Percentiles rank a stretch among this genome's conserved stretches.
phyloP scores from a whole-genome alignment of 1,139 yeast genomes.

The Suhomyces choctaworum region DNA sequence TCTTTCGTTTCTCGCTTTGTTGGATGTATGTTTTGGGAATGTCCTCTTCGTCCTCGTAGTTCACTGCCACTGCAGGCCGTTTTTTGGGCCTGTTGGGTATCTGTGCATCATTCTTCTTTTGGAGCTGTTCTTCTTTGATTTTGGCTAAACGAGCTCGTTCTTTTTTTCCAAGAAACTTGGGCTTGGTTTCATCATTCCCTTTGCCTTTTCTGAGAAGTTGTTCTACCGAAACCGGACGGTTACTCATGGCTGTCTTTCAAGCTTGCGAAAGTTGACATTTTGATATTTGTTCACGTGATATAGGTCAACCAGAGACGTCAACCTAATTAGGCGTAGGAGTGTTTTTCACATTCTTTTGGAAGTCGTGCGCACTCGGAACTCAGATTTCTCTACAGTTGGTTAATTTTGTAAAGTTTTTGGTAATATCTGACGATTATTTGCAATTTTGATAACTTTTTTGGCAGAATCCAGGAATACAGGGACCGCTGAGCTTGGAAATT shows the following conservation, averaged over 20 bases:
- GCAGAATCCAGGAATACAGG: too few species aligned
- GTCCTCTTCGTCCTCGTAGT: constrained; percentile 4
- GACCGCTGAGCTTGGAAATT: too few species aligned
- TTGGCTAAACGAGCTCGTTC: constrained; percentile 41
- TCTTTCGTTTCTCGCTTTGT: constrained; percentile 13
- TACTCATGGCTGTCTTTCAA: constrained; percentile 14
- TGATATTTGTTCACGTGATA: constrained; percentile 3
- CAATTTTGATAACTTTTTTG: too few species aligned
- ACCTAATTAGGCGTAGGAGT: too few species aligned
- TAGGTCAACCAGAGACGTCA: not conserved
- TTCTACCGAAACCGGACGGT: constrained; percentile 43
- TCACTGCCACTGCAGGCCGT: constrained; percentile 6
- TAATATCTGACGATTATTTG: too few species aligned
- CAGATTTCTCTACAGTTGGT: not conserved
- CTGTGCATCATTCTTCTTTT: constrained; percentile 15
- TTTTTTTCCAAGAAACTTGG: constrained; percentile 50
- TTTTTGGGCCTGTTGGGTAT: constrained; percentile 3
- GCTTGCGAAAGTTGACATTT: not conserved
- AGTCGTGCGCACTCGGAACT: too few species aligned
- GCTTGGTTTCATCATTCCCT: constrained; percentile 22
- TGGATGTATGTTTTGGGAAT: constrained; percentile 5
- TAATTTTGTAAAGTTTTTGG: not conserved
- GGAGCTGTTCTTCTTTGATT: constrained; percentile 21
- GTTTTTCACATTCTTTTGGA: too few species aligned
- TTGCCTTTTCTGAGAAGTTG: constrained; percentile 37